Percentiles rank a stretch among this genome's conserved stretches.
phyloP scores from a whole-genome alignment of 768 basidiomycete species.

The Auriscalpium orientale region DNA sequence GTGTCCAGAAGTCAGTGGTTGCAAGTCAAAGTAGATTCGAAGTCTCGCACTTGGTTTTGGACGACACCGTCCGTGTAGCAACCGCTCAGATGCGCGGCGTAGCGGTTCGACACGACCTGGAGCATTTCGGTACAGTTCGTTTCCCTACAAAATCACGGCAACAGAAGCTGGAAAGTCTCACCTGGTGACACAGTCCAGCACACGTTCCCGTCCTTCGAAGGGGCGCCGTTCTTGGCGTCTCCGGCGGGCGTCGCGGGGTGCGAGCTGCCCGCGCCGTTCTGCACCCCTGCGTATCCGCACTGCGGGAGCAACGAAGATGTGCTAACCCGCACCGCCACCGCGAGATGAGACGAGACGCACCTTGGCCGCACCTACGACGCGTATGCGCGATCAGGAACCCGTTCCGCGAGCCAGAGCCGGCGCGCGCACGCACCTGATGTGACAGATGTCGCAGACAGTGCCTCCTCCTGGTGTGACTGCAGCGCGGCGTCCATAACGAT shows the following conservation, averaged over 20 bases:
- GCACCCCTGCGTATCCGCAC: slow-evolving; percentile 14
- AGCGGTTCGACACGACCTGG: slow-evolving; percentile 78
- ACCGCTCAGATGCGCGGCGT: slow-evolving; percentile 71
- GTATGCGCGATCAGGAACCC: slow-evolving; percentile 3
- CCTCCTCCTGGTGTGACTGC: slow-evolving; percentile 65
- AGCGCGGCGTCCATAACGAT: slow-evolving; percentile 69
- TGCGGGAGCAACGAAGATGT: background rate
- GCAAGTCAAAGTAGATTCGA: background rate
- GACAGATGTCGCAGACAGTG: slow-evolving; percentile 60
- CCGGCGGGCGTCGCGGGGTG: slow-evolving; percentile 17
- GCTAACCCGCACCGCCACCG: background rate
- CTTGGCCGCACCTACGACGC: slow-evolving; percentile 10
- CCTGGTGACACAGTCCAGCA: slow-evolving; percentile 71
- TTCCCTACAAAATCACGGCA: background rate
- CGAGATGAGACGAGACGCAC: background rate
- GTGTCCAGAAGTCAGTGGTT: no score
- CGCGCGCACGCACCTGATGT: slow-evolving; percentile 48
- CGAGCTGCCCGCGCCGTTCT: slow-evolving; percentile 15
- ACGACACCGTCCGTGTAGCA: slow-evolving; percentile 54
- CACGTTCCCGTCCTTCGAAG: slow-evolving; percentile 48
- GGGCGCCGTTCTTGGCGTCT: slow-evolving; percentile 15
- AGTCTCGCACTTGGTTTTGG: slow-evolving; percentile 54
- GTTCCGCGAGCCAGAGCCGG: background rate
- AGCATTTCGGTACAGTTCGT: background rate
- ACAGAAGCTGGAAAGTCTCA: slow-evolving; percentile 26